Conservation (phyloP, 1,284 basidiomycete genomes). For the Papiliotrema flavescens region DNA sequence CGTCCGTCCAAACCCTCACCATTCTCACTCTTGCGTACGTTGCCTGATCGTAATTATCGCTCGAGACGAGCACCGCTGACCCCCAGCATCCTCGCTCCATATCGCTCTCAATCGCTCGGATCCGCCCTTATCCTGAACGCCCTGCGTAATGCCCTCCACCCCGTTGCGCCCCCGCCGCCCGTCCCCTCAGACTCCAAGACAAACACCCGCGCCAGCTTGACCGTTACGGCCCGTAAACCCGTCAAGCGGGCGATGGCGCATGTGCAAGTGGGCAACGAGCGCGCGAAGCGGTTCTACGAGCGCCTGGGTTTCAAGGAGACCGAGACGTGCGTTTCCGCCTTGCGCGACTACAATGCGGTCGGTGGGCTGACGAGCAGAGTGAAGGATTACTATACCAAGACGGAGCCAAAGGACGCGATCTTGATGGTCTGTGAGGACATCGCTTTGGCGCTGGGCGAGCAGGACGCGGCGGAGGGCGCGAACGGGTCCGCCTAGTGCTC, state of each 20-base stretch:
- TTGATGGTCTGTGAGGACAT: conserved; percentile 47
- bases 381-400: conserved; percentile 44
- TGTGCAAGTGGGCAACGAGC: conserved; percentile 44
- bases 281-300: conserved; percentile 46
- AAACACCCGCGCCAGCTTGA: conserved; percentile 32
- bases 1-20: conserved; percentile 33
- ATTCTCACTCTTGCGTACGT: conserved; percentile 47
- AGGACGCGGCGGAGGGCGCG: not conserved
- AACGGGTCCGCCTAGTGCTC: conserved; percentile 18
- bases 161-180: conserved; percentile 39
- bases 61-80: not conserved
- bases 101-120: conserved; percentile 45
- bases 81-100: conserved; percentile 43
- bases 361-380: conserved; percentile 17
- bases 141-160: conserved; percentile 34
- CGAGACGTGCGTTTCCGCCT: conserved; percentile 30
- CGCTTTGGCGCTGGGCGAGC: conserved; percentile 27
- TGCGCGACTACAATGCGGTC: not conserved
- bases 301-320: conserved; percentile 43
- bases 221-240: conserved; percentile 29
- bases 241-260: conserved; percentile 41
- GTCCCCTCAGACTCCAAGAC: conserved; percentile 32
- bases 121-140: conserved; percentile 39
- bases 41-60: not conserved
- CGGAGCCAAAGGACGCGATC: conserved; percentile 40